A percentile compares a stretch with the other conserved stretches of the same genome.
phyloP scores from a whole-genome alignment of 768 basidiomycete species.

The Trametes meyenii region DNA sequence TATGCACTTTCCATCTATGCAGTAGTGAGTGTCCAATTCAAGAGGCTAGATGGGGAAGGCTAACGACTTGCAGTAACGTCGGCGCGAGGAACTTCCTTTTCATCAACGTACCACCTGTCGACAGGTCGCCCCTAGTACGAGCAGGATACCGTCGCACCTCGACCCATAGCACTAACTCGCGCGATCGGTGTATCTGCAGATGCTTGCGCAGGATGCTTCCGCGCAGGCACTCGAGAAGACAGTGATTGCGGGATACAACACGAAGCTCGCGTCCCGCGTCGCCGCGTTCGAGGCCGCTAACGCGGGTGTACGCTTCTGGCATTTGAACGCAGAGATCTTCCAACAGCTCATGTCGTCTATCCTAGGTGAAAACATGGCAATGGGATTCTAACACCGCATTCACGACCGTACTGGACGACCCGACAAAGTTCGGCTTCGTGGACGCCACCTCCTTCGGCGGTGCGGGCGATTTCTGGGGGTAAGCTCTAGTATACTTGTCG shows the following conservation, averaged over 20 bases:
- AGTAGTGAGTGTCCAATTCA: conserved; percentile 3
- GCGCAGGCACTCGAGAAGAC: conserved; percentile 45
- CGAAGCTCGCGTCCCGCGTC: conserved; percentile 47
- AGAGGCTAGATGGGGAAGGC: conserved; percentile 28
- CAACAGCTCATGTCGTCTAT: not conserved
- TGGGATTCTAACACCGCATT: conserved; percentile 57
- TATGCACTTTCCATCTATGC: not conserved
- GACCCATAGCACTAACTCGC: not conserved
- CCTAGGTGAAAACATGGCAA: conserved; percentile 48
- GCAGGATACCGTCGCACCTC: conserved; percentile 34
- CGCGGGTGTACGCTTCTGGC: conserved; percentile 43
- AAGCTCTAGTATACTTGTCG: conserved; percentile 24
- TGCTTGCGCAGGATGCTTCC: conserved; percentile 46
- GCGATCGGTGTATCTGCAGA: conserved; percentile 38
- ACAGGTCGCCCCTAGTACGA: conserved; percentile 59
- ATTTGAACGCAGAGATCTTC: not conserved
- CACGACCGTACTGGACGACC: conserved; percentile 50
- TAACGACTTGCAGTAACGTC: conserved; percentile 41
- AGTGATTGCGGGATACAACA: conserved; percentile 56
- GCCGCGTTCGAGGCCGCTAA: conserved; percentile 46
- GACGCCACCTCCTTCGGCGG: conserved; percentile 52
- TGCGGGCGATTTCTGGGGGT: conserved; percentile 58
- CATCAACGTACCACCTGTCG: conserved; percentile 62
- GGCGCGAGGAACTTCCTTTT: conserved; percentile 67
- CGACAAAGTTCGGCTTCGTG: conserved; percentile 56